Base-by-base conservation (phyloP, 352 stramenopile species). In the Pythium folliculosum region DNA sequence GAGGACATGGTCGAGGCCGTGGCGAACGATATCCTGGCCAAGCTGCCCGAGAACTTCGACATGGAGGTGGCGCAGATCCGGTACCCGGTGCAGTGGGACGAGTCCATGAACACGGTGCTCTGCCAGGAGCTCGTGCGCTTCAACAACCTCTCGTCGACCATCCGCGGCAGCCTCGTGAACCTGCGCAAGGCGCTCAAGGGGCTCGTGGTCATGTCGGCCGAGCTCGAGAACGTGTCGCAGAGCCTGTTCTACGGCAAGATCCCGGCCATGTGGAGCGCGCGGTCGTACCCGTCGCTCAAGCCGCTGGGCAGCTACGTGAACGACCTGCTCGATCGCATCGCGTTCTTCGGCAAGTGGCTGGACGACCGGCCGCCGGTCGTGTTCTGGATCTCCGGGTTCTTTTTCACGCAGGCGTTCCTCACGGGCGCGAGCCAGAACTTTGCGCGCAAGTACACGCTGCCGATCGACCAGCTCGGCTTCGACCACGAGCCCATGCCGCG, bases 321-420 rank as follows among this genome's bases (percentile, higher is more conserved):
- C 25, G 95, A 98, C 55, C 70, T 98, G 30, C 71, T 98, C 48
- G 89, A 96, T 60, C 88, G 95, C 17, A 90, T 98, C 51, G 56
- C 76, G 7, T 98, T 98, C 60, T 96, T 98, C 55, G 79, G 78
- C 65, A 84, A 87, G 51, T 98, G 95, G 95, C 71, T 98, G 9
- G 71, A 97, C 30, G 79, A 94, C 56, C 92, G 89, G 21, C 80
- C 92, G 14, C 94, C 94, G 5, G 73, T 82, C 10, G 84, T 97
- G 9, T 98, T 96, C 73, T 99, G 95, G 95, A 86, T 99, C 60
- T 96, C 84, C 21, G 93, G 95, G 0, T 98, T 99, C 72, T 98
- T 98, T 77, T 98, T 98, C 78, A 97, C 95, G 4, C 91, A 98
- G 77, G 94, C 95, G 16, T 98, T 99, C 73, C 76, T 98, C 49